Base-by-base conservation (phyloP, 306 rosid species). In the Lathyrus aphaca region DNA sequence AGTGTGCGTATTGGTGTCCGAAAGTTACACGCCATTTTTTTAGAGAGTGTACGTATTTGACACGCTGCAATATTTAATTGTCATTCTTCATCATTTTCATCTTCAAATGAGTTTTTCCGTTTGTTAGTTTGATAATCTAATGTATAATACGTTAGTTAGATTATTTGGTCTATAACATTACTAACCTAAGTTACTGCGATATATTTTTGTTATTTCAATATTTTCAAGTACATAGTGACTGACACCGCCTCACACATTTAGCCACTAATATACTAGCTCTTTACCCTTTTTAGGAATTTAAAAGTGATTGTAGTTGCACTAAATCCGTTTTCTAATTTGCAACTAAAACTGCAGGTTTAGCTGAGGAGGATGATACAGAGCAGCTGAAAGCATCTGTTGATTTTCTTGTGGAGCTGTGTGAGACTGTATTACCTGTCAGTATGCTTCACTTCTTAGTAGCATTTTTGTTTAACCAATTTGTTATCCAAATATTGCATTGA, bases 351-450 rank as follows among this genome's bases (percentile, higher is more conserved):
- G 69, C 87, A 88, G 98, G 82, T 69, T 69, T 69, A 27, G 74
- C 66, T 37, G 69, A 78, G 43, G 96, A 77, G 44, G 90, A 81
- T 82, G 98, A 94, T 76, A 70, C 64, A 37, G 96, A 90, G 79
- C 90, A 82, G 82, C 90, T 90, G 43, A 85, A 82, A 68, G 88
- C 96, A 39, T 85, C 98, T 0, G 85, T 85, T 71, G 94, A 90
- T 77, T 94, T 86, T 84, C 91, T 94, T 62, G 89, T 88, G 85
- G 98, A 93, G 75, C 84, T 93, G 18, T 90, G 90, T 51, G 94
- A 83, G 39, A 80, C 85, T 25, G 59, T 53, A 74, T 88, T 87
- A 80, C 81, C 88, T 32, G 96, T 87, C 27, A 84, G 86, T 18
- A 66, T 69, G 57, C 59, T 63, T 44, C 32, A 50, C 65, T 72